Percentiles rank a stretch among this genome's conserved stretches.
Conservation (phyloP, 2,329 filamentous ascomycete species). For the Colletotrichum magnum region DNA sequence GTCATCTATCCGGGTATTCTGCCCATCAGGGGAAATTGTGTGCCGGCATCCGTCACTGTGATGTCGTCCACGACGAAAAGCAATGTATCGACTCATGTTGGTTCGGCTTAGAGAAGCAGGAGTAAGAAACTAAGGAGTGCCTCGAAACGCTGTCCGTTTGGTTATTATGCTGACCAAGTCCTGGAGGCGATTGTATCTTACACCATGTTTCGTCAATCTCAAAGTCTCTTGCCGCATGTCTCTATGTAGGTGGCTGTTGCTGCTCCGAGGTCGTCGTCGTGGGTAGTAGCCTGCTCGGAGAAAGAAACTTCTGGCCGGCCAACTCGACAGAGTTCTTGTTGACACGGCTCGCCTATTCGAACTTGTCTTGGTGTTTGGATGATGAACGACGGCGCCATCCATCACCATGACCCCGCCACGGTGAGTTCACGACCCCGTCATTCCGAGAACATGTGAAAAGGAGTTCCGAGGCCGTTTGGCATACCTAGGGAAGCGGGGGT, state of each 20-base stretch:
- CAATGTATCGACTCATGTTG: slow-evolving; percentile 40
- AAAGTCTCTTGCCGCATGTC: slow-evolving; percentile 3
- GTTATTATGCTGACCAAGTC: background rate
- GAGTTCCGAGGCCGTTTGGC: slow-evolving; percentile 5
- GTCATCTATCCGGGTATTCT: slow-evolving; percentile 70
- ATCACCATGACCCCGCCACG: slow-evolving; percentile 19
- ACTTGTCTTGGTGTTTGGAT: slow-evolving; percentile 2
- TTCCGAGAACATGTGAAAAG: background rate
- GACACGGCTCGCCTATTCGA: slow-evolving; percentile 2
- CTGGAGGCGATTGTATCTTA: slow-evolving; percentile 1
- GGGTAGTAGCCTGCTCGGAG: slow-evolving; percentile 10
- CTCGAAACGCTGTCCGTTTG: slow-evolving; percentile 19
- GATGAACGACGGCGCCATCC: slow-evolving; percentile 9
- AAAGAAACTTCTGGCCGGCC: background rate
- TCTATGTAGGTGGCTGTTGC: background rate
- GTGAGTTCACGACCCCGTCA: slow-evolving; percentile 2
- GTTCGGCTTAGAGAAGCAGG: slow-evolving; percentile 33
- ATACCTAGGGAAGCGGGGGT: too few species aligned
- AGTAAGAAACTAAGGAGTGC: slow-evolving; percentile 27
- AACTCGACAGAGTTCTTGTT: background rate
- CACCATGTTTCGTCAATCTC: background rate
- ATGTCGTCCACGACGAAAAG: slow-evolving; percentile 39
- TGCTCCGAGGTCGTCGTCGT: background rate
- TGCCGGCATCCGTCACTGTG: slow-evolving; percentile 63
- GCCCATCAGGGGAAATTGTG: slow-evolving; percentile 69